Percentiles rank a stretch among this genome's conserved stretches.
These are phyloP conservation scores for Mortierella sp. DNA, from an alignment of 371 early-diverging fungal species.

Conservation along the genomic window DNA sequence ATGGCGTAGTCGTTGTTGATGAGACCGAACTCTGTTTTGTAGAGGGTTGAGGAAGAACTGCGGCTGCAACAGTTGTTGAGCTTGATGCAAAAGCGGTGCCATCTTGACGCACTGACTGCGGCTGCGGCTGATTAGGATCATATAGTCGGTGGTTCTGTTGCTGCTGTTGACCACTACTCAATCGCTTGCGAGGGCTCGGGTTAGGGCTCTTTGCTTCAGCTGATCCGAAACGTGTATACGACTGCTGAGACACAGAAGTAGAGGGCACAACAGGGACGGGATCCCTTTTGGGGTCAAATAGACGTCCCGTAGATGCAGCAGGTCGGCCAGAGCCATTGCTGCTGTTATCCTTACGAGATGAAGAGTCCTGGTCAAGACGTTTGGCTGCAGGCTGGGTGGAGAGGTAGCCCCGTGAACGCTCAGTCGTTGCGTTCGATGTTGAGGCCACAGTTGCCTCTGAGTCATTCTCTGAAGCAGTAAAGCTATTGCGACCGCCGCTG, in stretches of 20 bases:
- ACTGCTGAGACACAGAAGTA: conserved; percentile 17
- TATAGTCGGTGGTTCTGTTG: conserved; percentile 35
- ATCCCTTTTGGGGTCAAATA: conserved; percentile 54
- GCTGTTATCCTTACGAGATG: conserved; percentile 22
- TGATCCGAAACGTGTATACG: conserved; percentile 15
- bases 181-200: conserved; percentile 10
- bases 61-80: conserved; percentile 3
- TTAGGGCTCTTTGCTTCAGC: conserved; percentile 23
- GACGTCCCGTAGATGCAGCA: conserved; percentile 28
- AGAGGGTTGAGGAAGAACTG: conserved; percentile 9
- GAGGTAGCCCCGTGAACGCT: conserved; percentile 35
- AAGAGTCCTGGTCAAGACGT: conserved; percentile 26
- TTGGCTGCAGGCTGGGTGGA: conserved; percentile 16
- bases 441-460: conserved; percentile 8
- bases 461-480: conserved; percentile 15
- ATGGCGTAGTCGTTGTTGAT: conserved; percentile 18
- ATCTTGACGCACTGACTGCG: conserved; percentile 28
- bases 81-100: not conserved
- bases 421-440: not conserved
- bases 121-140: conserved; percentile 49
- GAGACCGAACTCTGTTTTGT: conserved; percentile 15
- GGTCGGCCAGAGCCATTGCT: conserved; percentile 20
- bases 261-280: conserved; percentile 46
- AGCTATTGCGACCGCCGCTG: conserved; percentile 9
- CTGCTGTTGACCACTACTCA: conserved; percentile 14